A percentile compares a stretch with the other conserved stretches of the same genome.
phyloP scores from a whole-genome alignment of 805 yeast species.

The Jamesozyma piceae region DNA sequence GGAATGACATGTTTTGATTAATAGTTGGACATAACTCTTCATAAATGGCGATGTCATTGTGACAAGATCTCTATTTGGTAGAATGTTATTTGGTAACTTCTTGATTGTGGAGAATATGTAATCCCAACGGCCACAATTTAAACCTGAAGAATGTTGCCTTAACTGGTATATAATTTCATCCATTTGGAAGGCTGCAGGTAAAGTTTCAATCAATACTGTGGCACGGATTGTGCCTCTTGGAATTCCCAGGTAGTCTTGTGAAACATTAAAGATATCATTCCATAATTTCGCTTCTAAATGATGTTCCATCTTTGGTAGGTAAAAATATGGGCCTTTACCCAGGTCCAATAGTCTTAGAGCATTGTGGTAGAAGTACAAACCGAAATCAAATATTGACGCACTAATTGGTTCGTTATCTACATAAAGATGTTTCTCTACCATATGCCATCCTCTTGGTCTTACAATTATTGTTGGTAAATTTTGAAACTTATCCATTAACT shows the following conservation, averaged over 20 bases:
- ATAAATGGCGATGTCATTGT: conserved; percentile 77
- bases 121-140: conserved; percentile 88
- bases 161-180: conserved; percentile 74
- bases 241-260: conserved; percentile 62
- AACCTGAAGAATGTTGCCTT: conserved; percentile 68
- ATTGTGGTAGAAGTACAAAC: conserved; percentile 67
- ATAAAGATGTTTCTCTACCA: conserved; percentile 60
- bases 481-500: conserved; percentile 35
- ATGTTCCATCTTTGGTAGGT: conserved; percentile 81
- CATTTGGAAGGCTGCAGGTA: conserved; percentile 82
- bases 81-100: conserved; percentile 52
- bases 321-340: conserved; percentile 75
- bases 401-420: conserved; percentile 70
- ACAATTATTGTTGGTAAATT: conserved; percentile 63
- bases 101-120: conserved; percentile 76
- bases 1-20: conserved; percentile 65
- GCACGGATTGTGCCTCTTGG: conserved; percentile 75
- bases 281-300: conserved; percentile 74
- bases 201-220: conserved; percentile 71
- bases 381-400: conserved; percentile 74
- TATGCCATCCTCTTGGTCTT: conserved; percentile 86
- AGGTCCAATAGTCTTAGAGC: conserved; percentile 50
- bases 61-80: conserved; percentile 74
- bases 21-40: conserved; percentile 64
- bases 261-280: conserved; percentile 69